Percentiles rank a stretch among this genome's conserved stretches.
Conservation (phyloP, 345 rosid genomes). For the Zanthoxylum bungeanum region DNA sequence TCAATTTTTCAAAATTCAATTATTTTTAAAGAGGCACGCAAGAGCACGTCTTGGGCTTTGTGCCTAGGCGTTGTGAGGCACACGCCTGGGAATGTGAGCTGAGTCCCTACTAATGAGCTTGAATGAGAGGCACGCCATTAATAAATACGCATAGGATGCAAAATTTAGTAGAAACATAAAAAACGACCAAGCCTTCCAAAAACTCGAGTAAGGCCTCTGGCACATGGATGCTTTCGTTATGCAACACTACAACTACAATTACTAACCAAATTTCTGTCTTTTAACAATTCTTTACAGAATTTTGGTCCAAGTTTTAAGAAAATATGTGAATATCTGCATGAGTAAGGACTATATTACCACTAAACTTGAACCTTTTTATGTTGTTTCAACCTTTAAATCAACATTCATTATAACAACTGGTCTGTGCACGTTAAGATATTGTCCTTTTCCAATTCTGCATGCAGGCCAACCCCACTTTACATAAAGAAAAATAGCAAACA, state of each 20-base stretch:
- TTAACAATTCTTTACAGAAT: neutral
- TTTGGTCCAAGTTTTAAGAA: neutral
- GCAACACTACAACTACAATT: too few relatives aligned
- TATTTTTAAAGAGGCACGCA: too few relatives aligned
- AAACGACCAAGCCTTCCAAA: neutral
- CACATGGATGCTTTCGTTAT: neutral
- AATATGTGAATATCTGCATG: neutral
- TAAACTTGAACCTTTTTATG: neutral
- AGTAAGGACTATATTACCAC: neutral
- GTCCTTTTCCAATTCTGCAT: neutral
- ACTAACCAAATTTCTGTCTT: too few relatives aligned
- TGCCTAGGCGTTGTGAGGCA: too few relatives aligned
- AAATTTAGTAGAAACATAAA: neutral
- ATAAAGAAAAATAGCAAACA: too few relatives aligned
- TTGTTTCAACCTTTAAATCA: neutral
- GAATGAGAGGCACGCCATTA: too few relatives aligned
- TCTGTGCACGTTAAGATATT: neutral
- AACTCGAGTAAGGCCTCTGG: neutral
- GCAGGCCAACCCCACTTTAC: too few relatives aligned
- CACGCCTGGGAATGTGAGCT: too few relatives aligned
- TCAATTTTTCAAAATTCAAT: too few relatives aligned
- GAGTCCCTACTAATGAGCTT: too few relatives aligned
- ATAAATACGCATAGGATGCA: neutral
- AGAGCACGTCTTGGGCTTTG: too few relatives aligned
- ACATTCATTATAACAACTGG: neutral